Evolutionary conservation across 2,329 filamentous ascomycete genomes (phyloP), one percentile per base, ranked within the genome.

Genomic region (Exophiala viscosa): DNA sequence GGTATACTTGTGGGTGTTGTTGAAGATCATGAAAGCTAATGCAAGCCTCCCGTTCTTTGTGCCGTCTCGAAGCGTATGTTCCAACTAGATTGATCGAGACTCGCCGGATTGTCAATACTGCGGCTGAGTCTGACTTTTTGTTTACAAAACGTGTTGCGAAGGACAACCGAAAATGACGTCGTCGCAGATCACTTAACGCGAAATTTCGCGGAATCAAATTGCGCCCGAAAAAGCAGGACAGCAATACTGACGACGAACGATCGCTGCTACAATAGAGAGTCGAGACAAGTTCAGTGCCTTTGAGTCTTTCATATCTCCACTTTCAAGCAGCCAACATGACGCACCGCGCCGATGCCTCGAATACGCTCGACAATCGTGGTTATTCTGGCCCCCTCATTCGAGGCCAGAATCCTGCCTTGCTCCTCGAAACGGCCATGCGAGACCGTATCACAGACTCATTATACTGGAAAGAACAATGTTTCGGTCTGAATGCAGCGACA

Each of bases 381-480:
- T 88, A 88, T 67, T 78, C 76, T 10, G 88, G 85, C 41, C 73
- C 84, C 33, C 81, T 95, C 17, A 85, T 93, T 58, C 90, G 92
- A 68, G 90, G 90, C 55, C 86, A 95, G 66, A 96, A 96, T 73
- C 92, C 92, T 1, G 88, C 90, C n/a, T 91, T 88, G 3, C 88
- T 97, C 55, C 88, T 97, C 80, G 92, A 97, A 71, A 96, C 95
- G 70, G 87, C 90, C 36, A 90, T 96, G 60, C 88, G 88, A 67
- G 93, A 99, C 73, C 90, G 93, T 67, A 96, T 99, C 70, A 84
- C 91, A 62, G 90, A 96, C 67, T 89, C 85, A 48, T 95, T 96
- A 74, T 99, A 96, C 76, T 99, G 90, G 87, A 96, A 96, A 72
- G 93, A 97, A 73, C 91, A 96, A 74, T 96, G 93, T 70, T 99